A percentile compares a stretch with the other conserved stretches of the same genome.
phyloP scores from a whole-genome alignment of 2,329 filamentous ascomycete genomes.

The Paecilomyces fulvus region DNA sequence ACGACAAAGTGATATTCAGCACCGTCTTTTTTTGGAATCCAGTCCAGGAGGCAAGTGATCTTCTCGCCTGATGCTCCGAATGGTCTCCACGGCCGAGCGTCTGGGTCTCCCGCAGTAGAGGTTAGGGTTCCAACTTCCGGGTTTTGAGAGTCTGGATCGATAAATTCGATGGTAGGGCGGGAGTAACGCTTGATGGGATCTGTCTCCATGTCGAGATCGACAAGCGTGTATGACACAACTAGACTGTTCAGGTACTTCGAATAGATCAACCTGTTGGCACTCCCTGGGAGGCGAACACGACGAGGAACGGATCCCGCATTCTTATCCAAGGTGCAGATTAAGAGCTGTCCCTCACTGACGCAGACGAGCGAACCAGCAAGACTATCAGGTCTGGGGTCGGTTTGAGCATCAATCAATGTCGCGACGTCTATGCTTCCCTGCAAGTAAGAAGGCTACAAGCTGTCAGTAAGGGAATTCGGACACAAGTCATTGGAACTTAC shows the following conservation, averaged over 20 bases:
- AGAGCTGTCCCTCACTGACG: constrained; percentile 39
- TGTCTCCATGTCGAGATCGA: constrained; percentile 16
- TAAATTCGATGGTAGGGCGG: constrained; percentile 29
- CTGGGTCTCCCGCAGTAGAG: constrained; percentile 1
- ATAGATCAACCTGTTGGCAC: constrained; percentile 37
- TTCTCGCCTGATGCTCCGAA: constrained; percentile 30
- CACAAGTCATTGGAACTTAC: constrained; percentile 17
- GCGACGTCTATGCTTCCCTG: constrained; percentile 28
- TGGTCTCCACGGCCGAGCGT: constrained; percentile 16
- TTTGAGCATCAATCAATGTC: constrained; percentile 22
- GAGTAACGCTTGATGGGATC: constrained; percentile 22
- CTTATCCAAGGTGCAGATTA: constrained; percentile 40
- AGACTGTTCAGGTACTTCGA: constrained; percentile 39
- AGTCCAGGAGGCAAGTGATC: constrained; percentile 34
- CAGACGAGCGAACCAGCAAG: constrained; percentile 40
- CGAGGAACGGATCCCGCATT: constrained; percentile 34
- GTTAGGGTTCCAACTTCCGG: constrained; percentile 9
- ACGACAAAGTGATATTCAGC: constrained; percentile 33
- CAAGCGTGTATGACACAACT: constrained; percentile 39
- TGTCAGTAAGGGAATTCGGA: constrained; percentile 1
- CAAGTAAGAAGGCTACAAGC: constrained; percentile 28
- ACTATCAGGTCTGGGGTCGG: constrained; percentile 11
- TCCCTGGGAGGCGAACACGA: constrained; percentile 32
- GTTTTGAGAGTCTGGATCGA: constrained; percentile 27
- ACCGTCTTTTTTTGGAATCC: constrained; percentile 26